These are phyloP conservation scores for Phytopythium litorale DNA, from an alignment of 352 stramenopile genomes.

Conservation along the genomic window DNA sequence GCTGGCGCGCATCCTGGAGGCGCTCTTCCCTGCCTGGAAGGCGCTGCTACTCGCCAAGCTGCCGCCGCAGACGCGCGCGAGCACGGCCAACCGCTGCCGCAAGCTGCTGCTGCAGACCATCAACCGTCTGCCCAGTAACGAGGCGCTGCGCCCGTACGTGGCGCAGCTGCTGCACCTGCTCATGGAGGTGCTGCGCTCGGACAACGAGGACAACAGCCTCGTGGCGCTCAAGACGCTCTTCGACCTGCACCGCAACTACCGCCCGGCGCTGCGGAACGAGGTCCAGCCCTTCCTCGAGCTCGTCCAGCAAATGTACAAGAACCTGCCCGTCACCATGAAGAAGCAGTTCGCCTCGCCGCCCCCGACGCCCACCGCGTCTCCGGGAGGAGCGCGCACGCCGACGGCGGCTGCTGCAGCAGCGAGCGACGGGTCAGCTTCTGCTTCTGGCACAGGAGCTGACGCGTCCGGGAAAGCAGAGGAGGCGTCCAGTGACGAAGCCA, in stretches of 20 bases:
- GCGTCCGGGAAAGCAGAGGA: background rate
- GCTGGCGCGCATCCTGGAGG: conserved; percentile 88
- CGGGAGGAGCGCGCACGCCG: background rate
- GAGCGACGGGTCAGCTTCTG: too few species aligned
- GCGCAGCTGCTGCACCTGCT: conserved; percentile 89
- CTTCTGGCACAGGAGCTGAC: background rate
- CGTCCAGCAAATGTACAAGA: conserved; percentile 90
- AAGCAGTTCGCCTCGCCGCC: conserved; percentile 77
- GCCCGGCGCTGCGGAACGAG: conserved; percentile 84
- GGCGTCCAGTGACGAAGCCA: background rate
- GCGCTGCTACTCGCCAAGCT: conserved; percentile 76
- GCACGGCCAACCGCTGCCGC: conserved; percentile 84
- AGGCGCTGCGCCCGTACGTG: conserved; percentile 93
- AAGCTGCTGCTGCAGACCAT: conserved; percentile 94
- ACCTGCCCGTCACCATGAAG: conserved; percentile 75
- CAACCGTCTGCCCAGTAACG: conserved; percentile 93
- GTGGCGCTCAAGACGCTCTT: conserved; percentile 95
- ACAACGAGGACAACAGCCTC: conserved; percentile 97
- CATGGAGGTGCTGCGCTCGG: conserved; percentile 92
- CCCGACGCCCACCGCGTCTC: conserved; percentile 14
- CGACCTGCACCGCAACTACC: conserved; percentile 96
- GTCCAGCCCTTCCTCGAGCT: conserved; percentile 89
- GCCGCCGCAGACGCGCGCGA: conserved; percentile 68
- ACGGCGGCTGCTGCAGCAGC: background rate
- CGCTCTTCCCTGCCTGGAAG: conserved; percentile 89